Base-by-base conservation (phyloP, 2,329 filamentous ascomycete species). In the Verruconis gallopava region DNA sequence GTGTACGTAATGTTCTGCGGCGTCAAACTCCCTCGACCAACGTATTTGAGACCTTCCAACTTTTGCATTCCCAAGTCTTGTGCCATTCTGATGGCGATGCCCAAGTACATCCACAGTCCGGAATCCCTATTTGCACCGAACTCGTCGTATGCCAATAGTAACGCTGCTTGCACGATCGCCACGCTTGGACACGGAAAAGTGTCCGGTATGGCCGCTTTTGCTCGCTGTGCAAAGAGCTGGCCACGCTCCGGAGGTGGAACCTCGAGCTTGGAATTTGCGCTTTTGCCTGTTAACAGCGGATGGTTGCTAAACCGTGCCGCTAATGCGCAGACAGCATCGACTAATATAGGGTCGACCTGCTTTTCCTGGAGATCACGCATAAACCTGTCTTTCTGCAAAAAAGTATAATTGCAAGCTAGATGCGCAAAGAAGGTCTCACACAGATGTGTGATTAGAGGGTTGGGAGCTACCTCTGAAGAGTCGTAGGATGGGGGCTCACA, bases 61-160 rank as follows among this genome's bases (percentile, higher is more conserved):
- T 86, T 93, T 50, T 89, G 83, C 48, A 93, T 68, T 0, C 86
- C 85, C 6, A 93, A 61, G 53, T 86, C 81, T 46, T 84, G 74
- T 0, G 80, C 80, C 76, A 86, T 82, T 3, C 85, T 78, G 46
- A 93, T 93, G 0, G 85, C 80, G 40, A 89, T 79, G 0, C 85
- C 86, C 1, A 93, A 68, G 54, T 93, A 93, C 85, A 93, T 93
- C 85, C 86, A 94, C 4, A 94, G 61, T 0, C 85, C 84, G 56
- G 85, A 93, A 53, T 93, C 86, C 51, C 88, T 83, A 49, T 85
- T 84, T 9, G 83, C 82, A 1, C 85, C 86, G 50, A 94, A 93
- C 34, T 88, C 81, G 50, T 93, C 85, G 53, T 93, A 93, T 0
- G 85, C 85, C 61, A 94, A 74, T 20, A 94, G 64, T 9, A 93